These are phyloP conservation scores for Leccinum imitatum DNA, from an alignment of 768 basidiomycete genomes.

Conservation along the genomic window DNA sequence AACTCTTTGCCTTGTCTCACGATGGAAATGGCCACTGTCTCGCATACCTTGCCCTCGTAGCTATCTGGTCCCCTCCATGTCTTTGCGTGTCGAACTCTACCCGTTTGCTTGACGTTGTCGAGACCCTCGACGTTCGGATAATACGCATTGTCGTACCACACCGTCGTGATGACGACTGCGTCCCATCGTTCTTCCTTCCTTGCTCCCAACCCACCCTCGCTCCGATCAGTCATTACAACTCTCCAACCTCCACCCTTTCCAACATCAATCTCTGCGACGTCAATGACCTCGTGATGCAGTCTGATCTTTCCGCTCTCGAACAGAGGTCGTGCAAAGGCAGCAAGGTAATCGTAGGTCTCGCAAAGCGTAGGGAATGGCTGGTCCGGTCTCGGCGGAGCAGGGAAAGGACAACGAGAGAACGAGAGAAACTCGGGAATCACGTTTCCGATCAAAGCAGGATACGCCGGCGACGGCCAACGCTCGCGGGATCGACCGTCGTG, in stretches of 20 bases:
- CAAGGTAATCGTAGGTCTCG: constrained; percentile 31
- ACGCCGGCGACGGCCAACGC: constrained; percentile 48
- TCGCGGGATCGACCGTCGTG: constrained; percentile 2
- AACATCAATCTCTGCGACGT: constrained; percentile 36
- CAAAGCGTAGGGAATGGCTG: constrained; percentile 33
- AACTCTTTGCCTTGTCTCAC: not conserved
- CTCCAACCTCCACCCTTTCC: constrained; percentile 37
- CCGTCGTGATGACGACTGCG: constrained; percentile 45
- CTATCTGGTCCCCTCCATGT: constrained; percentile 40
- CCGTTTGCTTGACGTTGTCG: constrained; percentile 35
- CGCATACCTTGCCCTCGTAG: constrained; percentile 35
- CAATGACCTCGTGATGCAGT: constrained; percentile 40
- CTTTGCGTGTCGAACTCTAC: constrained; percentile 42
- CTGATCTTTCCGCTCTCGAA: constrained; percentile 35
- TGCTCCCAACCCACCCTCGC: constrained; percentile 16
- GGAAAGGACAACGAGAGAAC: constrained; percentile 33
- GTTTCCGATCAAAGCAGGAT: constrained; percentile 49
- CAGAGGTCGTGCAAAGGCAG: constrained; percentile 26
- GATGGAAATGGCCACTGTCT: not conserved
- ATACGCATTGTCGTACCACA: constrained; percentile 46
- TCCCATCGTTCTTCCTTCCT: constrained; percentile 45
- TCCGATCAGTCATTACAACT: constrained; percentile 40
- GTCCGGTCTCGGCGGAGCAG: constrained; percentile 16
- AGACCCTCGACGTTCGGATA: constrained; percentile 47
- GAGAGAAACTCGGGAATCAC: constrained; percentile 43